phyloP scores from a whole-genome alignment of 495 filamentous ascomycete genomes.

The Trichocladium antarcticum region DNA sequence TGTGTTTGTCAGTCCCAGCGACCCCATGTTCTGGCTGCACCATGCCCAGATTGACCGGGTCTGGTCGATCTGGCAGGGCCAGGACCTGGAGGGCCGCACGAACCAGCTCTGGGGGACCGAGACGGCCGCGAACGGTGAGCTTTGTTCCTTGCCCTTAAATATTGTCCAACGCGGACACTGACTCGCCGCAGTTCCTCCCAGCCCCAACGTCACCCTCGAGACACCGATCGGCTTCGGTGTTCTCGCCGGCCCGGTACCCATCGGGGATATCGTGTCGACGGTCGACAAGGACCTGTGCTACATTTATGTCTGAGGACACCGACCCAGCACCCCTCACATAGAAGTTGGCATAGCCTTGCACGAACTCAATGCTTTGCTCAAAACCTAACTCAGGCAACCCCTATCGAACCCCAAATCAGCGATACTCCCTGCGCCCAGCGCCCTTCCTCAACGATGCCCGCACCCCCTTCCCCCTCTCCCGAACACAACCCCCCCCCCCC shows the following conservation, averaged over 20 bases:
- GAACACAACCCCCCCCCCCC: too few relatives aligned
- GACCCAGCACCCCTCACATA: too few relatives aligned
- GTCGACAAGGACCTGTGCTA: not conserved
- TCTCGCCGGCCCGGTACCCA: not conserved
- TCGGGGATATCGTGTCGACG: not conserved
- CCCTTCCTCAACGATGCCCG: too few relatives aligned
- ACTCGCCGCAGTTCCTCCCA: not conserved
- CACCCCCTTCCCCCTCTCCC: too few relatives aligned
- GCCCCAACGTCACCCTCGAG: not conserved
- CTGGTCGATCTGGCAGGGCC: conserved; percentile 57
- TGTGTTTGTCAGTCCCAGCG: conserved; percentile 45
- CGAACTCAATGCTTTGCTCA: too few relatives aligned
- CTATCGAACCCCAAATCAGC: too few relatives aligned
- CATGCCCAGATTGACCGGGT: conserved; percentile 53
- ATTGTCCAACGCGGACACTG: not conserved
- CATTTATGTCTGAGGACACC: not conserved
- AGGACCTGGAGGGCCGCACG: conserved; percentile 17
- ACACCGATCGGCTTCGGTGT: not conserved
- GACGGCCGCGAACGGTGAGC: conserved; percentile 9
- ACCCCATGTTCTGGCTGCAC: conserved; percentile 56
- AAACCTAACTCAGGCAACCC: too few relatives aligned
- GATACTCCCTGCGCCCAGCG: too few relatives aligned
- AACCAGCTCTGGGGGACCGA: conserved; percentile 2
- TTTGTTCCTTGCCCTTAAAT: too few relatives aligned
- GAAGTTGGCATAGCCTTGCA: too few relatives aligned